Evolutionary conservation across 2,329 filamentous ascomycete species (phyloP).

Genomic region (Lecanosticta acicola): DNA sequence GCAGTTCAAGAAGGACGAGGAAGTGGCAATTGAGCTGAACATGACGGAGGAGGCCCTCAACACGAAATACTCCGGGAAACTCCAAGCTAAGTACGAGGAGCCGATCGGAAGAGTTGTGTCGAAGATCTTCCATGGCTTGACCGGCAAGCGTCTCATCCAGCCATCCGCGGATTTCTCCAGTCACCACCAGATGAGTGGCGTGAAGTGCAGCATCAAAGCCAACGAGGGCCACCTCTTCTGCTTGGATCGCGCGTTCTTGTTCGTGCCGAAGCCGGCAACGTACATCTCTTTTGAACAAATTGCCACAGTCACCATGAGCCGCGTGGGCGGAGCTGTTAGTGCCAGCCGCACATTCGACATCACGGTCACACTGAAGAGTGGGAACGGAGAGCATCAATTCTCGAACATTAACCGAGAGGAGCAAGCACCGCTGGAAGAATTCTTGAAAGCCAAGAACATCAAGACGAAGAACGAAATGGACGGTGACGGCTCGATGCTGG

Average conservation of each 20-base stretch:
- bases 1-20: slow-evolving; percentile 97
- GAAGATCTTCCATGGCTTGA: slow-evolving; percentile 89
- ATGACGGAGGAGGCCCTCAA: slow-evolving; percentile 86
- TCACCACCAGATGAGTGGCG: slow-evolving; percentile 87
- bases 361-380: slow-evolving; percentile 81
- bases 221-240: slow-evolving; percentile 97
- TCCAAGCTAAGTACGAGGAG: slow-evolving; percentile 85
- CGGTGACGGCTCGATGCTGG: slow-evolving; percentile 69
- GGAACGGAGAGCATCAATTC: slow-evolving; percentile 86
- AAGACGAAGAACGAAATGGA: slow-evolving; percentile 98
- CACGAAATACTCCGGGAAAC: slow-evolving; percentile 80
- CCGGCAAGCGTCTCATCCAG: slow-evolving; percentile 89
- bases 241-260: slow-evolving; percentile 97
- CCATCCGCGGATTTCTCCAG: slow-evolving; percentile 92
- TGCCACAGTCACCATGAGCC: slow-evolving; percentile 85
- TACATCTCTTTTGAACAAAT: slow-evolving; percentile 96
- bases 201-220: slow-evolving; percentile 99
- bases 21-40: slow-evolving; percentile 93
- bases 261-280: slow-evolving; percentile 95
- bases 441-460: slow-evolving; percentile 93
- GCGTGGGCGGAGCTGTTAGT: slow-evolving; percentile 88
- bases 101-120: slow-evolving; percentile 90
- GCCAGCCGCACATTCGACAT: slow-evolving; percentile 96
- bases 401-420: slow-evolving; percentile 99
- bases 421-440: slow-evolving; percentile 90